Percentiles rank a stretch among this genome's conserved stretches.
phyloP scores from a whole-genome alignment of 129 eudicot genomes.

The Flaveria ramosissima region DNA sequence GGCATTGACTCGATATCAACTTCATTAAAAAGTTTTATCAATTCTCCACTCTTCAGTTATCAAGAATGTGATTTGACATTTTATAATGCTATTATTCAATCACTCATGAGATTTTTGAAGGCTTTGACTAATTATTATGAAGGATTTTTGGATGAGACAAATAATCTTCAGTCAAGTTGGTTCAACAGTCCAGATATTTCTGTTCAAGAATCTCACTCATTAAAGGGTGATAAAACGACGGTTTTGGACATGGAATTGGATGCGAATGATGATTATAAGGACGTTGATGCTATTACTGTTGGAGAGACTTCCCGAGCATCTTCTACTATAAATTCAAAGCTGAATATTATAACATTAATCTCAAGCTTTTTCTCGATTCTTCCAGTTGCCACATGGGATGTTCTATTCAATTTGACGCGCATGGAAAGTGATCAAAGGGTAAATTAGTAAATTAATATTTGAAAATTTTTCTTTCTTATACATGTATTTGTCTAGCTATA shows the following conservation, averaged over 20 bases:
- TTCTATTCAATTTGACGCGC: constrained; percentile 54
- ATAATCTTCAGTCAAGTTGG: constrained; percentile 38
- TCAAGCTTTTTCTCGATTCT: constrained; percentile 67
- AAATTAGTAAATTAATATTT: not conserved
- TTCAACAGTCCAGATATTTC: constrained; percentile 35
- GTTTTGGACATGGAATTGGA: constrained; percentile 84
- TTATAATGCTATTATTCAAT: constrained; percentile 42
- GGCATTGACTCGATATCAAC: constrained; percentile 41
- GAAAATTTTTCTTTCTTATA: not conserved
- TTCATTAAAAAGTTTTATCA: constrained; percentile 58
- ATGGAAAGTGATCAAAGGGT: constrained; percentile 75
- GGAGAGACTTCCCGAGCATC: constrained; percentile 47
- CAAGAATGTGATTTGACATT: constrained; percentile 34
- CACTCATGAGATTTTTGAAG: constrained; percentile 59
- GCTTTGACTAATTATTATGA: constrained; percentile 59
- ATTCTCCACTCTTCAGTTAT: constrained; percentile 58
- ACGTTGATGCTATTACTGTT: constrained; percentile 40
- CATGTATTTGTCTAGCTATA: constrained; percentile 12
- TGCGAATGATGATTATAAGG: constrained; percentile 54
- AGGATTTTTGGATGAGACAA: constrained; percentile 46
- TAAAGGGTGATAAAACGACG: constrained; percentile 38
- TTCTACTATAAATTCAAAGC: constrained; percentile 49
- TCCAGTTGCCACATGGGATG: constrained; percentile 82
- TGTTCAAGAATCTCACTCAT: constrained; percentile 40
- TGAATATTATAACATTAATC: constrained; percentile 55